These are phyloP conservation scores for Dictyostelium firmibasis DNA, from an alignment of 78 protist species.

Conservation along the genomic window DNA sequence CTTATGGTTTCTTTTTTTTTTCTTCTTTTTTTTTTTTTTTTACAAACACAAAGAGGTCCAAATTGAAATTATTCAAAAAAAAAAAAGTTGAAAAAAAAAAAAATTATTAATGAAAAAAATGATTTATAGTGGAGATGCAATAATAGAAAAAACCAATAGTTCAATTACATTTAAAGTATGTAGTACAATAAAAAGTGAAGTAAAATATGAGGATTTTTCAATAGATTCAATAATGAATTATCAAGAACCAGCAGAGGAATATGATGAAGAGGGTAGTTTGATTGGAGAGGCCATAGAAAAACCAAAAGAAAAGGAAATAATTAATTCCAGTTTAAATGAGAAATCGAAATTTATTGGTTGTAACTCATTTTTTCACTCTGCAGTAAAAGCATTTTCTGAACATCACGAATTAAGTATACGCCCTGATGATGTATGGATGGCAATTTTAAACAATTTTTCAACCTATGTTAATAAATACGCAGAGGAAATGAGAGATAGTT, in stretches of 20 bases:
- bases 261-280: not conserved
- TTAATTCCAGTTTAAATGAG: not conserved
- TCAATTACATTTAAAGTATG: not conserved
- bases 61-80: too few relatives aligned
- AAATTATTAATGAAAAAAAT: not conserved
- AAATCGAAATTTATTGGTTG: not conserved
- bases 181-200: not conserved
- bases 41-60: too few relatives aligned
- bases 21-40: too few relatives aligned
- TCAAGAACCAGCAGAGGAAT: not conserved
- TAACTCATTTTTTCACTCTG: conserved; percentile 22
- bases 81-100: not conserved
- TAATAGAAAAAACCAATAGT: not conserved
- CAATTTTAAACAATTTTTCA: conserved; percentile 41
- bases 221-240: not conserved
- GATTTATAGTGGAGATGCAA: not conserved
- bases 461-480: conserved; percentile 32
- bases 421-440: conserved; percentile 60
- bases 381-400: conserved; percentile 11
- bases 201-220: not conserved
- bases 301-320: not conserved
- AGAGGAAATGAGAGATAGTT: conserved; percentile 32
- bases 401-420: conserved; percentile 34
- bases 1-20: not conserved
- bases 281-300: not conserved